phyloP scores from a whole-genome alignment of 2,329 filamentous ascomycete genomes.

The Remersonia thermophila region DNA sequence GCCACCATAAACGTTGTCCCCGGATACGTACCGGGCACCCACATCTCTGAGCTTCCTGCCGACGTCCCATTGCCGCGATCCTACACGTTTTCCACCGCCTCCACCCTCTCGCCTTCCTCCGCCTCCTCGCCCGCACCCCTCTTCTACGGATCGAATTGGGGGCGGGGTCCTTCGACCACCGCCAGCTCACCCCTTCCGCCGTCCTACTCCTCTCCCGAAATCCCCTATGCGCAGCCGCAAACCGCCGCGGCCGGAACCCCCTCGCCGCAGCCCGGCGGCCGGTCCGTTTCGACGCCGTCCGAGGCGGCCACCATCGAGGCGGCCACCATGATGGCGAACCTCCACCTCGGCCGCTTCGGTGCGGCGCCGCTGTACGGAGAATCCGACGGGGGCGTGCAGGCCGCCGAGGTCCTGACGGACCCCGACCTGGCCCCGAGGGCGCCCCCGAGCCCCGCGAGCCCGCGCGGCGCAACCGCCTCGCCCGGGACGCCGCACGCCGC shows the following conservation, averaged over 20 bases:
- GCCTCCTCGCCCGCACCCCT: background rate
- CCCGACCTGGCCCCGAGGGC: slow-evolving; percentile 10
- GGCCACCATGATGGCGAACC: slow-evolving; percentile 13
- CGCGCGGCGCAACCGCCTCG: slow-evolving; percentile 2
- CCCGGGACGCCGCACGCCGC: slow-evolving; percentile 4
- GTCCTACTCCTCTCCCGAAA: slow-evolving; percentile 7
- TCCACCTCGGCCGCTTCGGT: slow-evolving; percentile 14
- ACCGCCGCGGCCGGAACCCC: background rate
- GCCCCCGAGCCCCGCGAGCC: background rate
- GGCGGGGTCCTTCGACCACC: slow-evolving; percentile 12
- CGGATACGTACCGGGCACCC: no score
- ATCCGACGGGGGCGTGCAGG: slow-evolving; percentile 18
- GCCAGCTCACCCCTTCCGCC: slow-evolving; percentile 1
- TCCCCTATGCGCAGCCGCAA: slow-evolving; percentile 3
- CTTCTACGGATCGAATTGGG: slow-evolving; percentile 5
- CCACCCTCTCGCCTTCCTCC: background rate
- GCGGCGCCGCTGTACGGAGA: slow-evolving; percentile 15
- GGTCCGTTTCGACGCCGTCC: no score
- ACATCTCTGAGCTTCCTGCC: background rate
- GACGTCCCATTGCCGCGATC: background rate
- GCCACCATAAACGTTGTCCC: no score
- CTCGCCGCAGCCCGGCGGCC: no score
- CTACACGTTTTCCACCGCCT: background rate
- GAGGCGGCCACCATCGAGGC: no score
- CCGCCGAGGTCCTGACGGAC: slow-evolving; percentile 18